phyloP scores from a whole-genome alignment of 805 yeast species.

The Ogataea chonburiensis region DNA sequence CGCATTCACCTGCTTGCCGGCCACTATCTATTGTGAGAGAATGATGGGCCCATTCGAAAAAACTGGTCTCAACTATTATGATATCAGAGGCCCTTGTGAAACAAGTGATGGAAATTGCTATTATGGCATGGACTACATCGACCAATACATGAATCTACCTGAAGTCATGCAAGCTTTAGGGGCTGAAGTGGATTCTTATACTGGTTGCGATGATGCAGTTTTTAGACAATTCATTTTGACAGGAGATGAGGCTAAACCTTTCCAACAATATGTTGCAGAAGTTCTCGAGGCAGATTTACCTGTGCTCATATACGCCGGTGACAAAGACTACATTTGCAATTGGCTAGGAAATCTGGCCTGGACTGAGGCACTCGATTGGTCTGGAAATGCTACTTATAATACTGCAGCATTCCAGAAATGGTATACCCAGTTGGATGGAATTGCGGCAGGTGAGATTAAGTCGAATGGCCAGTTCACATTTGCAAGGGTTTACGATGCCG shows the following conservation, averaged over 20 bases:
- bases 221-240: constrained; percentile 77
- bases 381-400: constrained; percentile 17
- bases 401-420: constrained; percentile 22
- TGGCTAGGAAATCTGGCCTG: constrained; percentile 94
- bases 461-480: constrained; percentile 67
- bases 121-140: constrained; percentile 71
- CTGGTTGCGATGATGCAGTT: constrained; percentile 75
- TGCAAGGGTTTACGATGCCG: constrained; percentile 83
- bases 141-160: constrained; percentile 71
- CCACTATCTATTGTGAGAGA: constrained; percentile 84
- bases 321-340: constrained; percentile 93
- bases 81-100: constrained; percentile 79
- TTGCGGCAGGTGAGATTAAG: constrained; percentile 39
- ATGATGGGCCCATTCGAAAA: constrained; percentile 77
- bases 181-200: constrained; percentile 79
- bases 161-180: constrained; percentile 82
- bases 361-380: constrained; percentile 64
- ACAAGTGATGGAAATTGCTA: constrained; percentile 67
- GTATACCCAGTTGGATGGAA: constrained; percentile 31
- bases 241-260: constrained; percentile 93
- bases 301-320: constrained; percentile 90
- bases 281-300: constrained; percentile 74
- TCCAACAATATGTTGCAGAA: constrained; percentile 69
- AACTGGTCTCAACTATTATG: constrained; percentile 91
- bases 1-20: constrained; percentile 87